Evolutionary conservation across 116 monocot genomes (phyloP), one percentile per base, ranked within the genome.

Genomic region (Trichopus zeylanicus): DNA sequence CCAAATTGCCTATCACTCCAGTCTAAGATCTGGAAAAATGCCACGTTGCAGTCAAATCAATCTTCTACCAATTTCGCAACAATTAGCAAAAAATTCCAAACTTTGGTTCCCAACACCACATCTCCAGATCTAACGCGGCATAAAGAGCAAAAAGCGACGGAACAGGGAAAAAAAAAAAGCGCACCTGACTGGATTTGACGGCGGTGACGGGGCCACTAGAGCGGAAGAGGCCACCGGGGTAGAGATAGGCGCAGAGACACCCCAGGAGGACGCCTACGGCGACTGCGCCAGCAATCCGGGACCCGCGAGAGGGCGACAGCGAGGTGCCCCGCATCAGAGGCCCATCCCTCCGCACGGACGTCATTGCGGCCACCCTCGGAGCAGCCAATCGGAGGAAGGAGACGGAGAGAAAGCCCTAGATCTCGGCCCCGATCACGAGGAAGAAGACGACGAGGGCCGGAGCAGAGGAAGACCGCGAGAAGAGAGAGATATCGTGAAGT

Each of bases 201-300:
- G 42, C 13, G 12, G 42, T n/a, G 42, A 42, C n/a, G 42, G 42
- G 2, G 3, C n/a, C 13, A 42, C 13, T 13, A 13, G 42, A 42
- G 7, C 16, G 34, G 31, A 73, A 72, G 29, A 72, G 29, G 22
- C 78, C 78, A 15, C 64, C 47, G 28, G 78, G 78, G 30, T 47
- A 78, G 29, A 78, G 63, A 53, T 72, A 55, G 6, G 78, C 68
- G 59, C 67, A 73, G 42, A 65, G 34, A 56, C 72, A 78, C 22
- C 78, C 78, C 16, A 73, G 16, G 23, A 72, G 30, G 23, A 78
- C 32, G 3, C 78, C 78, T 20, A 78, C 33, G 51, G 26, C 62
- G 26, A 78, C 56, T 8, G 73, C 78, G 11, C 21, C 48, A 26
- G 58, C 67, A 67, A 78, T 68, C 68, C 68, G 62, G 38, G 72